Conservation (phyloP, 192 early-diverging fungal genomes). For the Entomortierella chlamydospora region DNA sequence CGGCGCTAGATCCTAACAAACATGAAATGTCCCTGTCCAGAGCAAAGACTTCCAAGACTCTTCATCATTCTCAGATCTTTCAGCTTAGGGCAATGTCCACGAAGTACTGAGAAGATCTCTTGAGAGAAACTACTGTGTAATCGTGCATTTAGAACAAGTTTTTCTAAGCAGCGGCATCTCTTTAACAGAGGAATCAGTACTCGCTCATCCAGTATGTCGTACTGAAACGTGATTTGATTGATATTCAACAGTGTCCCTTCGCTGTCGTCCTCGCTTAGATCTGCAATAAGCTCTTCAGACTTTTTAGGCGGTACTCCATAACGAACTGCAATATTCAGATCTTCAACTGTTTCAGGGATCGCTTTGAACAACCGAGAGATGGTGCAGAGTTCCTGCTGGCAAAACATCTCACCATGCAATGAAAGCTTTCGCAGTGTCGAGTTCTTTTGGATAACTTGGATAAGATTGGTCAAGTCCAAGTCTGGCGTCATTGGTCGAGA, state of each 20-base stretch:
- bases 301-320: neutral
- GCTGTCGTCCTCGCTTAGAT: neutral
- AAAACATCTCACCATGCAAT: neutral
- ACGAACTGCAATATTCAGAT: neutral
- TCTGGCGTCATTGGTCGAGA: neutral
- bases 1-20: no score
- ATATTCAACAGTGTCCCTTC: no score
- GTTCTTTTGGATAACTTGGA: neutral
- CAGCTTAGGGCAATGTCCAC: neutral
- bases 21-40: neutral
- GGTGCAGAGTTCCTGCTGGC: neutral
- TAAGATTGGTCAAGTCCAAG: neutral
- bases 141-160: neutral
- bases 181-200: neutral
- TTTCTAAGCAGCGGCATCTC: neutral
- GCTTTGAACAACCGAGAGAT: neutral
- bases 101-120: neutral
- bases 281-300: neutral
- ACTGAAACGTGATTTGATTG: no score
- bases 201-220: no score
- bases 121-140: neutral
- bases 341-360: neutral
- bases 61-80: neutral
- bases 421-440: neutral
- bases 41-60: neutral